These are phyloP conservation scores for Colletotrichum sp. DNA, from an alignment of 2,329 filamentous ascomycete genomes.

Conservation along the genomic window DNA sequence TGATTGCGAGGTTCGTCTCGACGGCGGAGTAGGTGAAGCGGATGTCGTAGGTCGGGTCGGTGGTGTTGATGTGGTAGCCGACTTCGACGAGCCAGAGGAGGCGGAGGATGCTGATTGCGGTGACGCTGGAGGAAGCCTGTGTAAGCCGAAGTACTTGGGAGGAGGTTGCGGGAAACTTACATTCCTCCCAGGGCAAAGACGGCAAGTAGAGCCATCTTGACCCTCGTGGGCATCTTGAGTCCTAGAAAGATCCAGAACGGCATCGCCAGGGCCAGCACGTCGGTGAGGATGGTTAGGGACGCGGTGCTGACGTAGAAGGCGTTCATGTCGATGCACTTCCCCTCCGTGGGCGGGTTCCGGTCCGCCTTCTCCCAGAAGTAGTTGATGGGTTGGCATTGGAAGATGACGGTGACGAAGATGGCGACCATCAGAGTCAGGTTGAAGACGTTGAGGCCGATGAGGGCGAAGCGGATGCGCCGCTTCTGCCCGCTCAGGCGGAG, in stretches of 20 bases:
- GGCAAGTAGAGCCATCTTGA: conserved; percentile 37
- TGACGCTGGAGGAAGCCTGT: conserved; percentile 11
- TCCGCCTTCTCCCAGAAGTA: conserved; percentile 34
- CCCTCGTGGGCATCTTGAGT: conserved; percentile 33
- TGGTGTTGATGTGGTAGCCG: conserved; percentile 1
- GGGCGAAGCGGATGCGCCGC: conserved; percentile 26
- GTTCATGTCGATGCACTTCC: conserved; percentile 8
- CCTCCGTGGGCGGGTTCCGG: conserved; percentile 11
- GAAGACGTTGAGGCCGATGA: conserved; percentile 36
- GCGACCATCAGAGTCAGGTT: conserved; percentile 39
- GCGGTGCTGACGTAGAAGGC: conserved; percentile 37
- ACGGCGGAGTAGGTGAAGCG: conserved; percentile 34
- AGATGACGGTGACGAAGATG: conserved; percentile 40
- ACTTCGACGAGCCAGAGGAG: conserved; percentile 14
- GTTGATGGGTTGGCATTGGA: conserved; percentile 46
- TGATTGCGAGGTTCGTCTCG: conserved; percentile 43
- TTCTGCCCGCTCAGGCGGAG: conserved; percentile 36
- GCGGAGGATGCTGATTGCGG: conserved; percentile 4
- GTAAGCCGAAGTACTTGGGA: background rate
- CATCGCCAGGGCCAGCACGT: conserved; percentile 41
- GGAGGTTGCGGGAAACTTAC: conserved; percentile 16
- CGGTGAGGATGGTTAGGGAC: conserved; percentile 44
- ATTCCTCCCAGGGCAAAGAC: conserved; percentile 35
- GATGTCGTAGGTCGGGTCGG: conserved; percentile 31
- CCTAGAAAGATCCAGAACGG: conserved; percentile 39